Evolutionary conservation across 345 rosid species (phyloP).

Genomic region (Kandelia obovata): DNA sequence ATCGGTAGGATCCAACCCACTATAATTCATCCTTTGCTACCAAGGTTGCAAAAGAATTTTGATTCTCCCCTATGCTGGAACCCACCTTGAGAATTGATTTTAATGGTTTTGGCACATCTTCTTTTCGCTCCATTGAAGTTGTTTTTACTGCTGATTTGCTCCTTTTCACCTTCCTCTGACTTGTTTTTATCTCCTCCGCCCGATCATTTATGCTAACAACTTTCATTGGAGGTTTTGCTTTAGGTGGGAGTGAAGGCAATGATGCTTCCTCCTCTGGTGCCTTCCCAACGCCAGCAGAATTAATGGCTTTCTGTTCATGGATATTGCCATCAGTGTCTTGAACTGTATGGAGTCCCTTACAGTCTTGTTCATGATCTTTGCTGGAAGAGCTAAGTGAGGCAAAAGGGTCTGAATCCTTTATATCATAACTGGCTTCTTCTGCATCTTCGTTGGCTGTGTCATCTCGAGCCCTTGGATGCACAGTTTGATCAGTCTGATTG

Average conservation of each 20-base stretch:
- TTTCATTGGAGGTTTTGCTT: conserved; percentile 37
- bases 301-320: background rate
- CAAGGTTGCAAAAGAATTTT: conserved; percentile 1
- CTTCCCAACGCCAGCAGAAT: background rate
- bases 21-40: background rate
- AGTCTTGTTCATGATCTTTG: background rate
- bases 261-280: conserved; percentile 14
- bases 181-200: conserved; percentile 35
- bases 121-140: conserved; percentile 24
- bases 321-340: background rate
- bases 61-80: conserved; percentile 27
- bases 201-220: conserved; percentile 51
- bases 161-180: conserved; percentile 29
- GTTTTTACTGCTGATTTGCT: conserved; percentile 25
- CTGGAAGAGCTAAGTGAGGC: background rate
- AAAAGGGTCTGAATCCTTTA: background rate
- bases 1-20: background rate
- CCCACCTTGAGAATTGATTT: conserved; percentile 46
- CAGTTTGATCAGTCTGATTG: background rate
- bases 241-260: conserved; percentile 3
- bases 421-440: background rate
- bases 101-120: conserved; percentile 37
- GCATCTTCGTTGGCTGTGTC: conserved; percentile 3
- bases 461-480: conserved; percentile 7
- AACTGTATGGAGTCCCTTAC: conserved; percentile 1